Evolutionary conservation across 1,284 basidiomycete species (phyloP).

Genomic region (Leccinum cinnamomeum): DNA sequence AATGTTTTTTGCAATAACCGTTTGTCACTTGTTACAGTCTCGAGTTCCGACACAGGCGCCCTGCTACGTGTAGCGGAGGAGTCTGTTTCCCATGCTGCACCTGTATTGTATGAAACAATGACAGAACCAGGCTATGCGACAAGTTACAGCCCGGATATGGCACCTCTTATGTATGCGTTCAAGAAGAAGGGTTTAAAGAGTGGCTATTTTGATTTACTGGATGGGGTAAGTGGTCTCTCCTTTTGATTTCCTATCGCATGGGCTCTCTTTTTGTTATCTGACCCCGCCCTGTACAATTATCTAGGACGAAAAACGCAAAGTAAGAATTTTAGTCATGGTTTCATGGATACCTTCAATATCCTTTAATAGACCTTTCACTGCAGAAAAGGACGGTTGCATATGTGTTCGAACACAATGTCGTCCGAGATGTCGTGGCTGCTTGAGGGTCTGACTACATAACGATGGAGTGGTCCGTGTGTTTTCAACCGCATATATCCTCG

Average conservation of each 20-base stretch:
- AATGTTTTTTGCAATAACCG: conserved; percentile 33
- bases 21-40: conserved; percentile 26
- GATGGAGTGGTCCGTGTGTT: conserved; percentile 64
- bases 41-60: conserved; percentile 12
- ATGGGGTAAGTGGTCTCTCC: not conserved
- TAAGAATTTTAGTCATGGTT: not conserved
- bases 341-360: not conserved
- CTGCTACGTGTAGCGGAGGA: conserved; percentile 17
- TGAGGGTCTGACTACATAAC: conserved; percentile 78
- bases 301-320: conserved; percentile 18
- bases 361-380: conserved; percentile 35
- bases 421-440: conserved; percentile 76
- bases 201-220: conserved; percentile 14
- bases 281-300: not conserved
- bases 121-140: conserved; percentile 24
- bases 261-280: conserved; percentile 9
- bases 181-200: conserved; percentile 21
- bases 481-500: not conserved
- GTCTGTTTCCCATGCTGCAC: conserved; percentile 14
- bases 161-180: conserved; percentile 29
- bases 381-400: conserved; percentile 93
- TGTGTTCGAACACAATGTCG: conserved; percentile 70
- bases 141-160: conserved; percentile 22
- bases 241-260: not conserved
- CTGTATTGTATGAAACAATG: conserved; percentile 28